A percentile compares a stretch with the other conserved stretches of the same genome.
These are phyloP conservation scores for Tetradesmus obliquus DNA, from an alignment of 139 green algal genomes.

Conservation along the genomic window DNA sequence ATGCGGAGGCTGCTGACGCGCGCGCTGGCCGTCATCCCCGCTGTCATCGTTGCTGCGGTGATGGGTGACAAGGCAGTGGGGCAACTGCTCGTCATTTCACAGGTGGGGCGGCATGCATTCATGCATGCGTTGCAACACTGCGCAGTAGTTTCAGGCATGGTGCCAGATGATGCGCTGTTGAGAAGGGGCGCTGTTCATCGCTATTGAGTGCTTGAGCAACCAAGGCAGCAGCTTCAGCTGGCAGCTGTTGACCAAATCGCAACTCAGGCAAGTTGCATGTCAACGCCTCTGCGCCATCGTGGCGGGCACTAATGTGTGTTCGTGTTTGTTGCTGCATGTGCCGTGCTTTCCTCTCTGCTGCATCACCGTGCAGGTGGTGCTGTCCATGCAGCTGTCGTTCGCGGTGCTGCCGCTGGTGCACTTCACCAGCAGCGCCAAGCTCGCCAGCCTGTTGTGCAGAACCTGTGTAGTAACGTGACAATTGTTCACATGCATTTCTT, in stretches of 20 bases:
- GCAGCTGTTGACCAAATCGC: too few relatives aligned
- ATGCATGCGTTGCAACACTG: background rate
- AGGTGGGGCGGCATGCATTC: conserved; percentile 1
- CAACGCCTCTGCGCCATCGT: too few relatives aligned
- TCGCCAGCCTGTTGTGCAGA: too few relatives aligned
- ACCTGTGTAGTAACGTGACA: background rate
- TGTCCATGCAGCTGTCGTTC: conserved; percentile 74
- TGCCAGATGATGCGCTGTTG: too few relatives aligned
- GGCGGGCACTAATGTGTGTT: too few relatives aligned
- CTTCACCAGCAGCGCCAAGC: conserved; percentile 58
- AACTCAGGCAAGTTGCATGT: too few relatives aligned
- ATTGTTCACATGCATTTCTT: background rate
- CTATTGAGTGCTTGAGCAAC: too few relatives aligned
- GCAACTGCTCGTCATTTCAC: conserved; percentile 65
- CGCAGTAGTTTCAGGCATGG: too few relatives aligned
- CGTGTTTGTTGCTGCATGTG: too few relatives aligned
- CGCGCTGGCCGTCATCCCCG: conserved; percentile 63
- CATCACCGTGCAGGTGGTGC: conserved; percentile 58
- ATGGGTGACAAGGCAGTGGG: conserved; percentile 61
- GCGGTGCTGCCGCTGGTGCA: conserved; percentile 74
- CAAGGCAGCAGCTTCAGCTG: too few relatives aligned
- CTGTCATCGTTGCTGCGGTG: conserved; percentile 66
- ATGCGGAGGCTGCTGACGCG: conserved; percentile 63
- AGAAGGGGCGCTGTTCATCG: too few relatives aligned
- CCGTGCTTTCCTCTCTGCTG: too few relatives aligned